Base-by-base conservation (phyloP, 2,329 filamentous ascomycete species). In the Alternaria rosae region DNA sequence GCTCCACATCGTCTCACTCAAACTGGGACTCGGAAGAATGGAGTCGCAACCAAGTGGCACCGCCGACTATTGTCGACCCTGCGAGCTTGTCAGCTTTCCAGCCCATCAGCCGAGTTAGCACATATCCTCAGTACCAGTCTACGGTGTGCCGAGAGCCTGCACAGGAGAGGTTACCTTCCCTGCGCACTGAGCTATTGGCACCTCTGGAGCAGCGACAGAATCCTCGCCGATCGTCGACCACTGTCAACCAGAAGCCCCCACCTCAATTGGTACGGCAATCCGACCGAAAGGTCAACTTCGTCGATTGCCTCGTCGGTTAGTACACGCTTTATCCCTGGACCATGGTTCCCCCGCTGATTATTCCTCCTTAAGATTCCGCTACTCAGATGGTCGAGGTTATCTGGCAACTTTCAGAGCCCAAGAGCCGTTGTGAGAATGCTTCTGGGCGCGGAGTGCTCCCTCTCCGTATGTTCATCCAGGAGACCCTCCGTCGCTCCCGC, bases 271-370 rank as follows among this genome's bases (percentile, higher is more conserved):
- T 94, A 67, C 91, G 94, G 74, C 94, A 97, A 84, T 88, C 89
- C 76, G 93, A 97, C 82, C 92, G 94, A 78, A 97, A 97, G 85
- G 88, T 92, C 78, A 94, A 91, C 81, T 97, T 98, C 78, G 94
- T 98, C 82, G 94, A 97, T 81, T 95, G 90, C 81, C 92, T 97
- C 80, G 94, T 97, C 84, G 94, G 94, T 97, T 93, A 92, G 94
- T 80, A 76, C 56, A 70, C 58, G 55, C 65, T 58, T 61, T 61
- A 63, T 59, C 55, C 61, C 55, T 65, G 67, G 85, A 79, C 72
- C 77, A 73, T 64, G 66, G 69, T 69, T 69, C 63, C 65, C 20
- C 62, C 68, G 64, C 75, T 77, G 71, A 77, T 69, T 66, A 28
- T 63, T 61, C 54, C 53, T 43, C 54, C 65, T 74, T 70, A 86